A percentile compares a stretch with the other conserved stretches of the same genome.
Conservation (phyloP, 2,329 filamentous ascomycete species). For the Tolypocladium tropicale region DNA sequence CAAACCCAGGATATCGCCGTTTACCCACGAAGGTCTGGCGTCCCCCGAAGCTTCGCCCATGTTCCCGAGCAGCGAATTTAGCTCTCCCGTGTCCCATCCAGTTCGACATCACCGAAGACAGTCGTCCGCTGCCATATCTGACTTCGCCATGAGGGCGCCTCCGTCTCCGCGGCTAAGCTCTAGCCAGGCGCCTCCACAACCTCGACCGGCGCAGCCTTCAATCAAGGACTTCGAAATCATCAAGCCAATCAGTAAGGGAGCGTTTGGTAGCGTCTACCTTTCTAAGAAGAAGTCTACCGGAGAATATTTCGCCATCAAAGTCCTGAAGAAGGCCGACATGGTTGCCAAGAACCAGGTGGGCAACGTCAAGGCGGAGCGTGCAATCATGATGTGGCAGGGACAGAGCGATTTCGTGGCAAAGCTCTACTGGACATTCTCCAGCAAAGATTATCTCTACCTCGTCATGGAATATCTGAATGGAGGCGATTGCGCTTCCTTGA, state of each 20-base stretch:
- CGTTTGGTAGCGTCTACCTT: constrained; percentile 94
- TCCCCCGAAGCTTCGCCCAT: constrained; percentile 89
- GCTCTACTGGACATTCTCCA: constrained; percentile 98
- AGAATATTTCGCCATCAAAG: constrained; percentile 98
- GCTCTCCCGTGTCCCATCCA: constrained; percentile 56
- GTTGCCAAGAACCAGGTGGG: constrained; percentile 98
- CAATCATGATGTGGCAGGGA: constrained; percentile 99
- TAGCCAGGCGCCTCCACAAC: constrained; percentile 68
- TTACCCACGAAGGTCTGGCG: constrained; percentile 53
- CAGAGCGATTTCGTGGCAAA: constrained; percentile 99
- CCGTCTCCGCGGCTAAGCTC: constrained; percentile 74
- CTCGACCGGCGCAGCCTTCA: constrained; percentile 81
- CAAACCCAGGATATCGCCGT: constrained; percentile 60
- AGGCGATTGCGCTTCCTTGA: constrained; percentile 90
- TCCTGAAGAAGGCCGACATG: constrained; percentile 99
- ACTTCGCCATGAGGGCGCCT: constrained; percentile 54
- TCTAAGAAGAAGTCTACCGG: constrained; percentile 98
- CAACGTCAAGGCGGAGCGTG: constrained; percentile 95
- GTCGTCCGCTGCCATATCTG: constrained; percentile 80
- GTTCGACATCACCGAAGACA: constrained; percentile 70
- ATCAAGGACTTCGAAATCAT: constrained; percentile 99
- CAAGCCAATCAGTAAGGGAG: constrained; percentile 97
- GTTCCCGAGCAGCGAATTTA: constrained; percentile 71
- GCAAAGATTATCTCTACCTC: constrained; percentile 96
- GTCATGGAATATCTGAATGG: constrained; percentile 99